Evolutionary conservation across 2,329 filamentous ascomycete genomes (phyloP).

Genomic region (Amphichorda felina): DNA sequence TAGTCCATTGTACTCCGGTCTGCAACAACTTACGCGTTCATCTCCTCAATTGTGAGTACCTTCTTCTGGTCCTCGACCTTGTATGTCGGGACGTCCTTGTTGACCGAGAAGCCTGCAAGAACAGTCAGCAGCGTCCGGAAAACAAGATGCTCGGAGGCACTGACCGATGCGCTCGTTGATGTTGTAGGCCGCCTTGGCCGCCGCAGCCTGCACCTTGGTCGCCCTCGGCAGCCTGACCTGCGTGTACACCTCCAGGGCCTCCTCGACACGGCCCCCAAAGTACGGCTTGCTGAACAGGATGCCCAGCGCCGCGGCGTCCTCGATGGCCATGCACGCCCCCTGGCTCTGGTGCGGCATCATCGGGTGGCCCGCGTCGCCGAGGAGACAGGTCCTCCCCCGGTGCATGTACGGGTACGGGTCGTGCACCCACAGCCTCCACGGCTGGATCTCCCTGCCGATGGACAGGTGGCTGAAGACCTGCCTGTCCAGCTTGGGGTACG

Average conservation of each 20-base stretch:
- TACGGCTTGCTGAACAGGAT: constrained; percentile 41
- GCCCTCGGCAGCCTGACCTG: constrained; percentile 40
- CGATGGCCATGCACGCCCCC: constrained; percentile 57
- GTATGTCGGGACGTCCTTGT: constrained; percentile 43
- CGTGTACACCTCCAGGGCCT: constrained; percentile 37
- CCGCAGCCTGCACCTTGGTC: constrained; percentile 43
- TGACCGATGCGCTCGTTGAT: constrained; percentile 50
- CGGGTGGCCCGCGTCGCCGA: constrained; percentile 58
- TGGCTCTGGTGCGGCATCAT: constrained; percentile 63
- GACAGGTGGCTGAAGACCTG: constrained; percentile 44
- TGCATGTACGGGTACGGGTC: constrained; percentile 45
- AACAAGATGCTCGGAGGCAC: constrained; percentile 3
- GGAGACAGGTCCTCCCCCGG: constrained; percentile 37
- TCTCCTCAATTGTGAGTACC: constrained; percentile 56
- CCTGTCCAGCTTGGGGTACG: constrained; percentile 46
- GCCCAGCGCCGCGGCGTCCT: constrained; percentile 51
- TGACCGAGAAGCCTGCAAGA: constrained; percentile 44
- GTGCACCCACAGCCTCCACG: constrained; percentile 53
- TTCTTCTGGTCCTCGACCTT: constrained; percentile 49
- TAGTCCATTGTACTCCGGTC: not conserved
- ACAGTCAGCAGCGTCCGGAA: not conserved
- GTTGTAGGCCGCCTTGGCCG: constrained; percentile 45
- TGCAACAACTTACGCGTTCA: constrained; percentile 45
- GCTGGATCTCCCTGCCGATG: constrained; percentile 50
- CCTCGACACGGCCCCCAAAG: constrained; percentile 32